Conservation (phyloP, 2,329 filamentous ascomycete species). For the Fusarium sp. region DNA sequence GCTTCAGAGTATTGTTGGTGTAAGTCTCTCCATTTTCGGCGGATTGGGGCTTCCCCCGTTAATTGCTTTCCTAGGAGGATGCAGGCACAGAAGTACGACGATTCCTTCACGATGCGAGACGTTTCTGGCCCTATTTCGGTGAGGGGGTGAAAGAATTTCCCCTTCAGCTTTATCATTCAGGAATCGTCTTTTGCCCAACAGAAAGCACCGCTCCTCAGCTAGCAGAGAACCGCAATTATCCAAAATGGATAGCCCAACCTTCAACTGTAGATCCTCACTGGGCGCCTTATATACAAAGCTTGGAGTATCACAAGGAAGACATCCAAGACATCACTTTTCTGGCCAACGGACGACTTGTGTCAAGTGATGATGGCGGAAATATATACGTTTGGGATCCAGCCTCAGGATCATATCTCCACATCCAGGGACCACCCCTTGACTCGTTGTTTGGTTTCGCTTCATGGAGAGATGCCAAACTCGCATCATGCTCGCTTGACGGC, state of each 20-base stretch:
- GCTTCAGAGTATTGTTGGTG: neutral
- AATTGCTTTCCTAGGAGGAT: neutral
- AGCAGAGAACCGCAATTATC: neutral
- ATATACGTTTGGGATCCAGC: neutral
- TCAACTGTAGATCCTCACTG: neutral
- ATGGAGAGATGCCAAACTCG: too few relatives aligned
- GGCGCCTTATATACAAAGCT: neutral
- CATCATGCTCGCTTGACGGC: too few relatives aligned
- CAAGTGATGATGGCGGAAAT: rapidly evolving
- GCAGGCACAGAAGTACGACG: neutral
- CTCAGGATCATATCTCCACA: neutral
- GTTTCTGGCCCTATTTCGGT: neutral
- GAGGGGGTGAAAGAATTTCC: neutral
- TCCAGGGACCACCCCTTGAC: too few relatives aligned
- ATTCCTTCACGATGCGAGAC: neutral
- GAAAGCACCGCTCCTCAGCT: neutral
- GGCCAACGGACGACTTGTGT: neutral
- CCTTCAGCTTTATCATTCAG: neutral
- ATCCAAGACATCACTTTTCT: neutral
- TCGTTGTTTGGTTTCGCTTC: too few relatives aligned
- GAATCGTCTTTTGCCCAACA: neutral
- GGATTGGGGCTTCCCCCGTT: neutral
- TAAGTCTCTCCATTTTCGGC: neutral
- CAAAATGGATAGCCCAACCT: neutral
- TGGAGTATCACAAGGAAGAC: neutral